phyloP scores from a whole-genome alignment of 352 stramenopile species.

The Pythium aquatile region DNA sequence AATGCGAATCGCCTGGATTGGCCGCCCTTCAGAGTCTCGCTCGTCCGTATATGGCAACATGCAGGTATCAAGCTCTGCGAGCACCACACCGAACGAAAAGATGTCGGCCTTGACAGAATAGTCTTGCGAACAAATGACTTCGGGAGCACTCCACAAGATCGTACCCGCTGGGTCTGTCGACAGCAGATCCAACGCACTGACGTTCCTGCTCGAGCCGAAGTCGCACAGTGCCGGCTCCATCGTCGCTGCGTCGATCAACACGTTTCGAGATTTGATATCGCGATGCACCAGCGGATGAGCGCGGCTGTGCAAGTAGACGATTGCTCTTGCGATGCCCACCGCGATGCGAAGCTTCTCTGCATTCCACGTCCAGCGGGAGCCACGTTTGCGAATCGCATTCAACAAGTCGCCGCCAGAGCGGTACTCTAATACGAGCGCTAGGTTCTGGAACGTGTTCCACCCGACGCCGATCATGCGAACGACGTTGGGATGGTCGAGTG shows the following conservation, averaged over 20 bases:
- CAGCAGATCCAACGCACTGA: slow-evolving; percentile 25
- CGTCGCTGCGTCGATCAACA: slow-evolving; percentile 41
- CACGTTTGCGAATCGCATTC: slow-evolving; percentile 25
- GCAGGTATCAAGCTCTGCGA: slow-evolving; percentile 60
- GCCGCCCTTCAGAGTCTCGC: slow-evolving; percentile 14
- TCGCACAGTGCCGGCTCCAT: slow-evolving; percentile 48
- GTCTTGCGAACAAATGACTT: slow-evolving; percentile 38
- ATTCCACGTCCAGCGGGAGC: slow-evolving; percentile 37
- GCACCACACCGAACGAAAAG: slow-evolving; percentile 55
- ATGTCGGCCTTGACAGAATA: slow-evolving; percentile 51
- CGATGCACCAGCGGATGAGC: slow-evolving; percentile 45
- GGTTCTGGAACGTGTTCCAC: slow-evolving; percentile 61
- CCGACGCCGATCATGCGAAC: slow-evolving; percentile 52
- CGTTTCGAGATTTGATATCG: slow-evolving; percentile 53
- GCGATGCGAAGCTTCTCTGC: slow-evolving; percentile 50
- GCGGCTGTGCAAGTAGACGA: slow-evolving; percentile 50
- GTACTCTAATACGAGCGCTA: slow-evolving; percentile 48
- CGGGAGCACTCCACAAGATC: slow-evolving; percentile 47
- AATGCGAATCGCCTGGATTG: slow-evolving; percentile 26
- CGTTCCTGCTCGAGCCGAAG: slow-evolving; percentile 37
- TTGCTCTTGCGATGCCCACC: slow-evolving; percentile 37
- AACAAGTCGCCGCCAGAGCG: slow-evolving; percentile 44
- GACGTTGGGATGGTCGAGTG: slow-evolving; percentile 55
- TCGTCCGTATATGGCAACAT: slow-evolving; percentile 31
- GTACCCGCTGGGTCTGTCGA: slow-evolving; percentile 28